phyloP scores from a whole-genome alignment of 2,329 filamentous ascomycete genomes.

The Diaporthe sp. region DNA sequence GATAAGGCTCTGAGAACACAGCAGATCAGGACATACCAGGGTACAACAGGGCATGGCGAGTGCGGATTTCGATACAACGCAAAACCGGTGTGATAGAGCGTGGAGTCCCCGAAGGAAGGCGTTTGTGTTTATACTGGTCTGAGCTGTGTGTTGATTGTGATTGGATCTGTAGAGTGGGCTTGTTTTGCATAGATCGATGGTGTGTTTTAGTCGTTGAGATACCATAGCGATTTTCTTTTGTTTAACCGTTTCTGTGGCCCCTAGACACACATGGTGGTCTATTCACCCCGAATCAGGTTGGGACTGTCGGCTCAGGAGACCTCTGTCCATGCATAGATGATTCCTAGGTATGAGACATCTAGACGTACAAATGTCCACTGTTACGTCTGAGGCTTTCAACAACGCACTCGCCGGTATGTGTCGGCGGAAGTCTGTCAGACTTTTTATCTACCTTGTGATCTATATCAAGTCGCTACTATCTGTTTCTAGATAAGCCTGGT shows the following conservation, averaged over 20 bases:
- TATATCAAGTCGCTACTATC: neutral
- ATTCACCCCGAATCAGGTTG: too few species aligned
- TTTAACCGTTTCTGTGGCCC: neutral
- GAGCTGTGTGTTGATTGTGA: neutral
- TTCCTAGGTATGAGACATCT: neutral
- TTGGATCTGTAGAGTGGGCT: neutral
- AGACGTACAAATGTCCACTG: neutral
- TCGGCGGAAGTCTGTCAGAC: too few species aligned
- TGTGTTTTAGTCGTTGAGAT: slow-evolving; percentile 21
- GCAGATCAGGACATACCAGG: neutral
- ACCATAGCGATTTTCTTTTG: slow-evolving; percentile 22
- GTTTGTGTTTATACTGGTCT: neutral
- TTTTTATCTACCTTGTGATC: neutral
- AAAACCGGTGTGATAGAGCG: slow-evolving; percentile 9
- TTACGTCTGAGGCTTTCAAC: neutral
- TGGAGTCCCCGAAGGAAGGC: slow-evolving; percentile 16
- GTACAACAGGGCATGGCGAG: neutral
- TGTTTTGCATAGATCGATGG: slow-evolving; percentile 1
- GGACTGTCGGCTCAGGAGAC: neutral
- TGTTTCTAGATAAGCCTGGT: neutral
- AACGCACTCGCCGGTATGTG: neutral
- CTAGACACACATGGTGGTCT: neutral
- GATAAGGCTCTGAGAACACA: neutral
- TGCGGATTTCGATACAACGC: neutral
- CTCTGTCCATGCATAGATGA: neutral